Evolutionary conservation across 1,139 yeast species (phyloP).

Genomic region (Saccharomycopsis phalli): DNA sequence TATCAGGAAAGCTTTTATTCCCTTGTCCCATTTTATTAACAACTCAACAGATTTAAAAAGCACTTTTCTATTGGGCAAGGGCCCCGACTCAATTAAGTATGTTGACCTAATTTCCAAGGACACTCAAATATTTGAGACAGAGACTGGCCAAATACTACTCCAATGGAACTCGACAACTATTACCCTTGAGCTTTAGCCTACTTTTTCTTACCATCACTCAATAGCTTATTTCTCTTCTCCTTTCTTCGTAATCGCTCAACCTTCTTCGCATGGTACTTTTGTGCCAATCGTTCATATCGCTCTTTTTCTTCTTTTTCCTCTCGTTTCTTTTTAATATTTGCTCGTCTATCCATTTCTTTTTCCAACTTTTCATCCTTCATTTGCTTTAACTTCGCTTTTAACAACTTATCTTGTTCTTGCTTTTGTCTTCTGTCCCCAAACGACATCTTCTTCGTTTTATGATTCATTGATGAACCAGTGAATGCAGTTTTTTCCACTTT

Average conservation of each 20-base stretch:
- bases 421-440: slow-evolving; percentile 31
- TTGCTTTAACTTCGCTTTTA: slow-evolving; percentile 38
- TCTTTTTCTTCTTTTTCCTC: slow-evolving; percentile 67
- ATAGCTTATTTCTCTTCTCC: slow-evolving; percentile 73
- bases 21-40: too few species aligned
- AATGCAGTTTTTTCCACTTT: slow-evolving; percentile 44
- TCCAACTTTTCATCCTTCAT: slow-evolving; percentile 56
- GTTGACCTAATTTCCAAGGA: neutral
- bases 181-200: neutral
- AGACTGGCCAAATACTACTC: neutral
- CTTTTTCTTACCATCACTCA: slow-evolving; percentile 49
- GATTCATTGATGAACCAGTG: slow-evolving; percentile 30
- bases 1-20: too few species aligned
- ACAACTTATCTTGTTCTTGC: slow-evolving; percentile 27
- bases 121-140: neutral
- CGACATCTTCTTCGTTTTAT: slow-evolving; percentile 30
- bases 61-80: too few species aligned
- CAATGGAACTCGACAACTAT: neutral
- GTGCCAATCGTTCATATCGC: slow-evolving; percentile 60
- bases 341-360: slow-evolving; percentile 40
- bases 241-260: slow-evolving; percentile 71
- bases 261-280: slow-evolving; percentile 70
- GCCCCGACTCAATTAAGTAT: too few species aligned
- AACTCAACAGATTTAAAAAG: too few species aligned
- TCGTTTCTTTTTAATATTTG: slow-evolving; percentile 52